Evolutionary conservation across 2,329 filamentous ascomycete genomes (phyloP).

Genomic region (Rutstroemia sydowiana): DNA sequence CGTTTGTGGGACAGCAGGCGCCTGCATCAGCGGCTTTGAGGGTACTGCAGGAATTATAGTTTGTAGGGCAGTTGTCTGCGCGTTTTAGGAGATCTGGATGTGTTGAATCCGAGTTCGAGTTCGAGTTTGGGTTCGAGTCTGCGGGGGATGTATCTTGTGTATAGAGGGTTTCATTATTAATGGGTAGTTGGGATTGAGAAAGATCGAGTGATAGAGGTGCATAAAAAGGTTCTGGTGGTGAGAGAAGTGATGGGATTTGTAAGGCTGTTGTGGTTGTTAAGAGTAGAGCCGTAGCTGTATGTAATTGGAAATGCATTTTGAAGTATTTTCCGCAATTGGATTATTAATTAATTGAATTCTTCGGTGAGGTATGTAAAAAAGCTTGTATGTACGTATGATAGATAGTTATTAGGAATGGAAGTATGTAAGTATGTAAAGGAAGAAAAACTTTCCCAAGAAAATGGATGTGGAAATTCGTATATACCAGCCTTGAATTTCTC

Average conservation of each 20-base stretch:
- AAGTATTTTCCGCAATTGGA: too few species aligned
- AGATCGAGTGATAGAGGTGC: constrained; percentile 13
- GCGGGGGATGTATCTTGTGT: constrained; percentile 7
- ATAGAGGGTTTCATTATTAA: constrained; percentile 19
- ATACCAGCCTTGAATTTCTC: too few species aligned
- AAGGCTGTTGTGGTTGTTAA: constrained; percentile 15
- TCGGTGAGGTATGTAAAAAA: too few species aligned
- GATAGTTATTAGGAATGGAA: too few species aligned
- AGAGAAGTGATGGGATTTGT: constrained; percentile 23
- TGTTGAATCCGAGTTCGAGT: too few species aligned
- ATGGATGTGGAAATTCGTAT: too few species aligned
- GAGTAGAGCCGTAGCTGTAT: too few species aligned
- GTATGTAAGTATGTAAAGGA: too few species aligned
- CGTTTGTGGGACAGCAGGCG: constrained; percentile 28
- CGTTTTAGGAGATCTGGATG: constrained; percentile 24
- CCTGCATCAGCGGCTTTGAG: constrained; percentile 22
- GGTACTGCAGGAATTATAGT: constrained; percentile 29
- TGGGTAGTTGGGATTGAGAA: constrained; percentile 1
- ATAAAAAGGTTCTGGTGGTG: constrained; percentile 22
- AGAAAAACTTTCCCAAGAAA: too few species aligned
- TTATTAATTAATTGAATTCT: too few species aligned
- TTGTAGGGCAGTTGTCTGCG: constrained; percentile 25
- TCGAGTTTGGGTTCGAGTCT: neutral
- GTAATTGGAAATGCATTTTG: too few species aligned
- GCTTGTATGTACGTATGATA: too few species aligned